Base-by-base conservation (phyloP, 208 protist species). In the Acanthamoeba rhysodes region DNA sequence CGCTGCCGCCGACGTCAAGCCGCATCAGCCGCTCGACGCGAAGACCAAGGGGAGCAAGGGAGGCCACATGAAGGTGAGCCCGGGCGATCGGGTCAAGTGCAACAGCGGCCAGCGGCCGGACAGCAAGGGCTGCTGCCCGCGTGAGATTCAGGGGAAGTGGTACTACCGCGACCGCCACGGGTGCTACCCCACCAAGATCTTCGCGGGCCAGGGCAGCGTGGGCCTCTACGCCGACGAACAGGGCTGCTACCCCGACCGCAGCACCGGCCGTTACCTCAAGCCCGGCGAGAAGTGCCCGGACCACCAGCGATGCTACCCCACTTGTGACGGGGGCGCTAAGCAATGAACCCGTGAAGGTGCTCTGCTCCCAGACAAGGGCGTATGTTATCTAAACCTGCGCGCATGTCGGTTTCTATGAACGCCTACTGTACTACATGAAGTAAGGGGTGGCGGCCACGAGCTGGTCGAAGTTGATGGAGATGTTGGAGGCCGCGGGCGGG, bases 371-470 rank as follows among this genome's bases (percentile, higher is more conserved):
- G 2, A 66, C 59, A 66, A n/a, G 6, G n/a, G 12, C 45, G 45
- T 9, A 59, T 16, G 18, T 22, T 24, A 59, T 59, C 55, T n/a
- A n/a, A n/a, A n/a, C n/a, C n/a, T n/a, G n/a, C n/a, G n/a, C n/a
- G n/a, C n/a, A n/a, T n/a, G n/a, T 27, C 4, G 20, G 10, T 64
- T 18, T 0, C 24, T 64, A 27, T 27, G 24, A 27, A 64, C 57
- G 57, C 27, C 57, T 76, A n/a, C n/a, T n/a, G n/a, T n/a, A n/a
- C 29, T 45, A 82, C 32, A n/a, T 10, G 34, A 82, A 82, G 72
- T 82, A 82, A 37, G 72, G 72, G 18, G 72, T 82, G 34, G 72
- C 72, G n/a, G 72, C 34, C 29, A 82, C 72, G 32, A 82, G 72
- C 34, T 82, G 72, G 29, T 82, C 72, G 18, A 48, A 82, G 72